Base-by-base conservation (phyloP, 2,329 filamentous ascomycete genomes). In the Atkinsonella hypoxylon region DNA sequence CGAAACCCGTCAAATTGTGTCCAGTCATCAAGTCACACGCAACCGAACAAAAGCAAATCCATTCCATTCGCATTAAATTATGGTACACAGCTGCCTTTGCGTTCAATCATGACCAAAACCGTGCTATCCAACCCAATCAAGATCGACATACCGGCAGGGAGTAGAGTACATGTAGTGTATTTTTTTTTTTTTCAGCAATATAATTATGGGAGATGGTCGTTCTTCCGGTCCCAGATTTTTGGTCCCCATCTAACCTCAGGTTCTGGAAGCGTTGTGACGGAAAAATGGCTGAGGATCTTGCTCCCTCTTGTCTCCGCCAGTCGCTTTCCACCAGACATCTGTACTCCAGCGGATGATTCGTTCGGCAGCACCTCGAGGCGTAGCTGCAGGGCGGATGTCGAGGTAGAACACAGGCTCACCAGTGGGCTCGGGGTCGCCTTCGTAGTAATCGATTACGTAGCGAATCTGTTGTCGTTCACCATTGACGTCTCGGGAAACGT, bases 401-500 rank as follows among this genome's bases (percentile, higher is more conserved):
- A 98, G 79, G 66, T 83, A 96, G 71, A 98, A 98, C 7, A 97
- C 89, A 2, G 93, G 91, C 64, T 96, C 89, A 32, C 90, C 93
- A 0, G 81, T 87, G 2, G 84, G 81, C 61, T 94, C 89, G 1
- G 86, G 84, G 22, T 83, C 82, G 6, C 83, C 91, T 34, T 85
- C 84, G 68, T 97, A 97, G 69, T 95, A 97, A 67, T 98, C 93
- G 64, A 98, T 98, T 51, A 98, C 82, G 66, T 98, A 98, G 61
- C 93, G 81, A 44, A 96, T 75, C 71, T 96, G 84, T 64, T 83
- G 85, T 60, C 73, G 75, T 52, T 82, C 65, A 30, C 87, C 87
- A 49, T 82, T 75, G 46, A 78, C 69, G 34, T 84, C 77, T 55
- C 93, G 78, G 56, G 87, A 78, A 41, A 98, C 87, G 63, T 85